A percentile compares a stretch with the other conserved stretches of the same genome.
phyloP scores from a whole-genome alignment of 495 filamentous ascomycete genomes.

The Hypoxylon cercidicola region DNA sequence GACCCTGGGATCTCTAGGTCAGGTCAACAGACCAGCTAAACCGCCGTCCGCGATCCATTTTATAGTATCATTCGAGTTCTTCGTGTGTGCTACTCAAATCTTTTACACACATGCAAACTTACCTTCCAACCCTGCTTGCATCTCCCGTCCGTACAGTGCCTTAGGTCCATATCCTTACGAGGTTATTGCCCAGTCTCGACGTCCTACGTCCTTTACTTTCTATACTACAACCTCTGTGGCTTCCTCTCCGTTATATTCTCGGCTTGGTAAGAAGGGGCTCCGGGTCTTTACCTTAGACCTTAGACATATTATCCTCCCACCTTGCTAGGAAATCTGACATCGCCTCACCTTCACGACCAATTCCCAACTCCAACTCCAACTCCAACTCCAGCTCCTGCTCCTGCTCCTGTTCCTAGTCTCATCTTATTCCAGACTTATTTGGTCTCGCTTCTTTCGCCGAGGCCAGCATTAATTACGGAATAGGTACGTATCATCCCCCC shows the following conservation, averaged over 20 bases:
- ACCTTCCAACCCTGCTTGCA: background rate
- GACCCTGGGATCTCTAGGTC: background rate
- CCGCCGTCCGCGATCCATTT: slow-evolving; percentile 7
- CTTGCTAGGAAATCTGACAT: background rate
- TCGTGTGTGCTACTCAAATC: too few species aligned
- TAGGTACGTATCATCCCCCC: slow-evolving; percentile 28
- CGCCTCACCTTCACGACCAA: background rate
- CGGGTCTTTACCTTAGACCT: slow-evolving; percentile 1
- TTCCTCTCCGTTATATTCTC: slow-evolving; percentile 8
- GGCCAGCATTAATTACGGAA: background rate
- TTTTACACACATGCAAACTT: too few species aligned
- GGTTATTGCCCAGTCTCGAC: background rate
- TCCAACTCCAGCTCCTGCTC: too few species aligned
- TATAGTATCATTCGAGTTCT: background rate
- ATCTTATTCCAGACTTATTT: slow-evolving; percentile 1
- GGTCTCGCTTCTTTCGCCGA: background rate
- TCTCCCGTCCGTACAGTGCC: slow-evolving; percentile 1
- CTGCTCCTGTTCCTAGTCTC: background rate
- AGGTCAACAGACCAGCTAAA: slow-evolving; percentile 4
- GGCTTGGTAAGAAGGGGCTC: slow-evolving; percentile 11
- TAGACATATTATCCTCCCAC: too few species aligned
- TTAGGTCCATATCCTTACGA: background rate
- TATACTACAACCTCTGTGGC: slow-evolving; percentile 12
- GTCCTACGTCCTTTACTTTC: background rate
- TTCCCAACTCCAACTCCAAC: too few species aligned